Evolutionary conservation across 192 early-diverging fungal species (phyloP).

Genomic region (Allomyces macrogynus): DNA sequence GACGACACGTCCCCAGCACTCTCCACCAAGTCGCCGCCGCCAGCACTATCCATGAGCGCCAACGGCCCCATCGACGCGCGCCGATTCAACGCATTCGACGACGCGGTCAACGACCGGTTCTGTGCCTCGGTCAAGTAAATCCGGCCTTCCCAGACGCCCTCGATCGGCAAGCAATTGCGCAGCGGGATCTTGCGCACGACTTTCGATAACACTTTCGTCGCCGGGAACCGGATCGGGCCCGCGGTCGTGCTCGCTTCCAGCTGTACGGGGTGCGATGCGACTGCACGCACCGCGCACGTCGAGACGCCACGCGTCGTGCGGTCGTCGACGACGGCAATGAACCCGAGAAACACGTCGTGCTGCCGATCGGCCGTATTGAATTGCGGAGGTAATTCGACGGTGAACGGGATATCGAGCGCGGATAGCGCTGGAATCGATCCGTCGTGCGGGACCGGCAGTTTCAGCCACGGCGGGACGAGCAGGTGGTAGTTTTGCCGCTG

Average conservation of each 20-base stretch:
- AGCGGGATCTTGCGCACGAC: constrained; percentile 16
- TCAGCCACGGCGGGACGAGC: not conserved
- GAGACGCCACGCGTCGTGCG: not conserved
- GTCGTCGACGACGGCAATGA: not conserved
- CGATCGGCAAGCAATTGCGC: constrained; percentile 17
- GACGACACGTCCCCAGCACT: too few species aligned
- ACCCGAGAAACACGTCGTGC: not conserved
- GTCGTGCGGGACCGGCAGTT: not conserved
- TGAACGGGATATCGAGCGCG: not conserved
- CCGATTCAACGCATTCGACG: too few species aligned
- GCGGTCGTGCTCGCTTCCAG: constrained; percentile 14
- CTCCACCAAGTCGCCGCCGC: too few species aligned
- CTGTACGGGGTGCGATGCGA: constrained; percentile 7
- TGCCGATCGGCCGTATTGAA: not conserved
- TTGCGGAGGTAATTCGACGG: not conserved
- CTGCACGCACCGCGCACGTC: not conserved
- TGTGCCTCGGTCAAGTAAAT: not conserved
- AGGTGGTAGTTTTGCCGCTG: not conserved
- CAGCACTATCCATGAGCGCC: too few species aligned
- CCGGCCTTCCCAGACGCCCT: not conserved
- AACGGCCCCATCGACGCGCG: too few species aligned
- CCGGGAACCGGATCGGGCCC: constrained; percentile 16
- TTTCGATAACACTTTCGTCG: constrained; percentile 20
- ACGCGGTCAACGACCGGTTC: not conserved
- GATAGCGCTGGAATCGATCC: not conserved